Percentiles rank a stretch among this genome's conserved stretches.
phyloP scores from a whole-genome alignment of 192 early-diverging fungal genomes.

The Mortierella antarctica region DNA sequence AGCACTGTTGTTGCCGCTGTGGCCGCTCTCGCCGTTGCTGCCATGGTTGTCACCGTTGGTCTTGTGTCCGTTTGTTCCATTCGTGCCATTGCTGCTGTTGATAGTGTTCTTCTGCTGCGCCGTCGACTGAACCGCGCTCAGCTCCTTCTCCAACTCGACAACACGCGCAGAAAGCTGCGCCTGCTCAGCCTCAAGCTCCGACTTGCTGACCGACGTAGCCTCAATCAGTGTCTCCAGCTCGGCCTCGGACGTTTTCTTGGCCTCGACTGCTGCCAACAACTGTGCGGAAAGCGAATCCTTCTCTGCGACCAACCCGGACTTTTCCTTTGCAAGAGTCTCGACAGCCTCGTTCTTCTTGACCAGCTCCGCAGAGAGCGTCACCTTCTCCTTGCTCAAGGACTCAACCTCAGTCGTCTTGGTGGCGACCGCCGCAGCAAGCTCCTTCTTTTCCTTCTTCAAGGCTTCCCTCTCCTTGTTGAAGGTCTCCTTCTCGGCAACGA shows the following conservation, averaged over 20 bases:
- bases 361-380: slow-evolving; percentile 1
- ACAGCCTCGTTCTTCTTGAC: slow-evolving; percentile 8
- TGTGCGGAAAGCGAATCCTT: slow-evolving; percentile 1
- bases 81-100: neutral
- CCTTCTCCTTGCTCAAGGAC: slow-evolving; percentile 20
- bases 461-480: slow-evolving; percentile 13
- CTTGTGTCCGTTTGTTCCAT: neutral
- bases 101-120: slow-evolving; percentile 13
- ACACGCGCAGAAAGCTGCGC: slow-evolving; percentile 14
- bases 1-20: neutral
- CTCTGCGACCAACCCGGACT: neutral
- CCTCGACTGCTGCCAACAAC: slow-evolving; percentile 12
- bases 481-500: slow-evolving; percentile 37
- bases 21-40: neutral
- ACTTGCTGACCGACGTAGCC: slow-evolving; percentile 10
- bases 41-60: neutral
- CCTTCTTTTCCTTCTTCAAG: slow-evolving; percentile 27
- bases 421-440: slow-evolving; percentile 10
- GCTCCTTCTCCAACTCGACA: slow-evolving; percentile 29
- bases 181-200: slow-evolving; percentile 20
- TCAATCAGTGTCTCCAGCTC: slow-evolving; percentile 23
- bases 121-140: slow-evolving; percentile 7
- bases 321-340: slow-evolving; percentile 1
- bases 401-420: slow-evolving; percentile 10
- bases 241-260: slow-evolving; percentile 15